Evolutionary conservation across 2,329 filamentous ascomycete genomes (phyloP), one percentile per base, ranked within the genome.

Genomic region (Fusarium neocosmosporiellum): DNA sequence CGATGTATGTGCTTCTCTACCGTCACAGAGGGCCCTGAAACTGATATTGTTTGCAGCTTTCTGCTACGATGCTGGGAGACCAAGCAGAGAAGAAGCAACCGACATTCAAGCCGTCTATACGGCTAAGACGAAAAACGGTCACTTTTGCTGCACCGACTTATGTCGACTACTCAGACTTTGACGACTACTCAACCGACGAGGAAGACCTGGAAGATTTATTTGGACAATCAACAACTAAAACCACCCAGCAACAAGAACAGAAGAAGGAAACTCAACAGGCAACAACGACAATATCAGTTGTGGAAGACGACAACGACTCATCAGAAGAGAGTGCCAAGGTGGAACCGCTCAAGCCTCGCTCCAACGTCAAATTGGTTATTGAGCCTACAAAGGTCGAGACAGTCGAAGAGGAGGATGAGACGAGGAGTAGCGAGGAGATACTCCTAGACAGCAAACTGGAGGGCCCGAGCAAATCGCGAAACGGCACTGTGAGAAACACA

Each of bases 401-500:
- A 8, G 78, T 81, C 4, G 82, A 77, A 50, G 75, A 84, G 22
- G 81, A 84, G 6, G 78, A 80, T 18, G 79, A 81, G 71, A 67
- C 70, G 14, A 78, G 79, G 41, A 88, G 85, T 57, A 94, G 91
- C 75, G 93, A 94, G 63, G 93, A 96, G 53, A 88, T 89, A 5
- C 88, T 90, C 4, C 87, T 92, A 65, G 89, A 90, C 55, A 83
- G 81, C 54, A 90, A 86, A 69, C 77, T 82, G 65, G 85, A 88
- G 46, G 84, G 84, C 2, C 83, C 85, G 2, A 88, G 87, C 79
- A 90, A 92, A 79, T 95, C 94, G 37, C 90, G 92, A 72, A 97
- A 97, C 76, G 95, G 95, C 46, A 96, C 93, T 24, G 89, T 98
- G 50, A 90, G 96, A 72, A 97, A 97, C 80, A 96, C 94, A 6